Percentiles rank a stretch among this genome's conserved stretches.
Conservation (phyloP, 176 grass and related monocot species). For the Oryza nivara region DNA sequence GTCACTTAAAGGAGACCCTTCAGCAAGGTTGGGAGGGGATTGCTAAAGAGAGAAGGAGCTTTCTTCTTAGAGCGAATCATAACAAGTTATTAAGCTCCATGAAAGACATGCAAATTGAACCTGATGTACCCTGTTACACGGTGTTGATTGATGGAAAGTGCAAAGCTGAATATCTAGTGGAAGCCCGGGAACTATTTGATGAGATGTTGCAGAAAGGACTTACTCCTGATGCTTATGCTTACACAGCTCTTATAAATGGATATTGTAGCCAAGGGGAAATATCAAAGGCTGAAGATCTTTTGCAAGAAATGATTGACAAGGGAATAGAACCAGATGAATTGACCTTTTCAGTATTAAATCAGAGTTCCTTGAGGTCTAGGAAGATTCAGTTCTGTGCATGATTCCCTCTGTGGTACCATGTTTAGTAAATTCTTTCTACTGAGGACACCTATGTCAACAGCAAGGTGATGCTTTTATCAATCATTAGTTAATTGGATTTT, state of each 20-base stretch:
- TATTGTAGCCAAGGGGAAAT: constrained; percentile 70
- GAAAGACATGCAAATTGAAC: constrained; percentile 52
- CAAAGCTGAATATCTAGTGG: constrained; percentile 61
- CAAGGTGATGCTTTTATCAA: constrained; percentile 20
- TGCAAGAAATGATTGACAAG: constrained; percentile 70
- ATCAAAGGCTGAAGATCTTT: constrained; percentile 56
- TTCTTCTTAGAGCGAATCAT: constrained; percentile 49
- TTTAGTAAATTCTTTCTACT: constrained; percentile 11
- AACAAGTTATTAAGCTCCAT: constrained; percentile 42
- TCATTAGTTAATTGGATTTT: constrained; percentile 23
- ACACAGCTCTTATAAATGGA: constrained; percentile 71
- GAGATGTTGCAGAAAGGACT: constrained; percentile 67
- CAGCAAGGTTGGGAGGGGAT: constrained; percentile 33
- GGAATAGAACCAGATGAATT: constrained; percentile 50
- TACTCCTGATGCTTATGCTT: constrained; percentile 59
- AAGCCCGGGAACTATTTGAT: constrained; percentile 66
- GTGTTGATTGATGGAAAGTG: constrained; percentile 79
- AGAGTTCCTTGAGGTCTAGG: neutral
- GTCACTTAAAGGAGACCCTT: constrained; percentile 42
- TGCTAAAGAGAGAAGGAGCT: constrained; percentile 48
- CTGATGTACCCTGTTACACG: constrained; percentile 77
- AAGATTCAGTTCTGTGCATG: constrained; percentile 15
- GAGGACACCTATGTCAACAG: neutral
- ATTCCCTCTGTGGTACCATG: constrained; percentile 1
- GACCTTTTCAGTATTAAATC: constrained; percentile 54